A percentile compares a stretch with the other conserved stretches of the same genome.
These are phyloP conservation scores for Saccharomycopsis schoenii DNA, from an alignment of 805 yeast genomes.

Conservation along the genomic window DNA sequence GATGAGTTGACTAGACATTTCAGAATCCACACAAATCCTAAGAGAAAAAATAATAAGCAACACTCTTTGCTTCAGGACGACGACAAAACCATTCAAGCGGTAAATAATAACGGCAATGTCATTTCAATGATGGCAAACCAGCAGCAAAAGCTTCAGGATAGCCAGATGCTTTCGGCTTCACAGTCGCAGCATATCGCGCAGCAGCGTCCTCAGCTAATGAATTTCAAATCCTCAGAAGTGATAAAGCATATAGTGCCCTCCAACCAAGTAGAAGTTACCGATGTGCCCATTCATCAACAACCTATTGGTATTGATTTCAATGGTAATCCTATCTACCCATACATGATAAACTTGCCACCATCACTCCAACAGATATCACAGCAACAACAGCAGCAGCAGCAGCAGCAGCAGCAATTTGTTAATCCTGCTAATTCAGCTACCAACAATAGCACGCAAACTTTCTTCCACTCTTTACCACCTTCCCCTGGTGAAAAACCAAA, in stretches of 20 bases:
- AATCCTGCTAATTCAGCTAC: neutral
- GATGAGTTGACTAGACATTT: slow-evolving; percentile 70
- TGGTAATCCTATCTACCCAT: slow-evolving; percentile 19
- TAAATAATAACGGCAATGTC: neutral
- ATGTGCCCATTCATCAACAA: slow-evolving; percentile 12
- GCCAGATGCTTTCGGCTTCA: neutral
- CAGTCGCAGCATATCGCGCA: neutral
- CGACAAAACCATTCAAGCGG: neutral
- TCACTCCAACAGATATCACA: neutral
- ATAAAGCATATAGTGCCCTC: neutral
- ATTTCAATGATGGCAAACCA: neutral
- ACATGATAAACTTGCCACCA: slow-evolving; percentile 12
- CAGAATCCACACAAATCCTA: slow-evolving; percentile 63
- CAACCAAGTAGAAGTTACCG: slow-evolving; percentile 2
- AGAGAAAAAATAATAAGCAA: slow-evolving; percentile 36
- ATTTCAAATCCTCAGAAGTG: neutral
- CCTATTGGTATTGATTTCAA: slow-evolving; percentile 19
- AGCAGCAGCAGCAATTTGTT: slow-evolving; percentile 1
- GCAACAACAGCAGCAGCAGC: slow-evolving; percentile 6
- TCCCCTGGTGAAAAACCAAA: slow-evolving; percentile 4
- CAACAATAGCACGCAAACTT: neutral
- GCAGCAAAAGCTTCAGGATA: neutral
- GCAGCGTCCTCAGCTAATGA: neutral
- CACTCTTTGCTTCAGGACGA: slow-evolving; percentile 9
- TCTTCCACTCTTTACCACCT: slow-evolving; percentile 11